Evolutionary conservation across 2,329 filamentous ascomycete species (phyloP).

Genomic region (Zasmidium angulare): DNA sequence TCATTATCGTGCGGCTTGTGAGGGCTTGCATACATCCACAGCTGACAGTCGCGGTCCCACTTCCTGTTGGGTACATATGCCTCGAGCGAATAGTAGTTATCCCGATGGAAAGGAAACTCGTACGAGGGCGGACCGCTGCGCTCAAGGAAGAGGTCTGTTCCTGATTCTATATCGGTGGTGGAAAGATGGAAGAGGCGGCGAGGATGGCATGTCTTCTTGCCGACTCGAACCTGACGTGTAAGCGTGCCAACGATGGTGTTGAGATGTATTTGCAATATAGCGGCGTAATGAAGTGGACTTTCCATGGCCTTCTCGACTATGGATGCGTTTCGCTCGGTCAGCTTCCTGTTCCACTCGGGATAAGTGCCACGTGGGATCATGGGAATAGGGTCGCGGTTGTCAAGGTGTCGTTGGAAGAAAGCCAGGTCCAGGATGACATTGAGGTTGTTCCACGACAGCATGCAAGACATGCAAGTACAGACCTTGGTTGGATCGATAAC

Average conservation of each 20-base stretch:
- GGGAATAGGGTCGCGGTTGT: constrained; percentile 53
- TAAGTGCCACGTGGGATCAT: constrained; percentile 50
- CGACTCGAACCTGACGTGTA: constrained; percentile 34
- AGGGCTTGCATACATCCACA: constrained; percentile 51
- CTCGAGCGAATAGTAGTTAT: constrained; percentile 61
- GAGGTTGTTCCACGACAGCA: constrained; percentile 58
- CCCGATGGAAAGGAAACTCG: constrained; percentile 56
- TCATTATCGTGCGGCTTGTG: constrained; percentile 40
- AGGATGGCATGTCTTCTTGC: constrained; percentile 15
- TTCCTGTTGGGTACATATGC: constrained; percentile 58
- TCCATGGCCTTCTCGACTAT: constrained; percentile 49
- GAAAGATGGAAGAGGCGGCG: constrained; percentile 47
- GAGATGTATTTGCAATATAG: constrained; percentile 51
- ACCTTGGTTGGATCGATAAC: constrained; percentile 47
- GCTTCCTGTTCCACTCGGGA: constrained; percentile 52
- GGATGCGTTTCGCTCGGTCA: constrained; percentile 46
- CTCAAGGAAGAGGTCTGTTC: constrained; percentile 53
- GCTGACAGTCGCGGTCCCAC: constrained; percentile 48
- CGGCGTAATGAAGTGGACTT: constrained; percentile 53
- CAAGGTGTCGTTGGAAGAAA: constrained; percentile 55
- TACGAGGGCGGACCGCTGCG: constrained; percentile 52
- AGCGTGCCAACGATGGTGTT: constrained; percentile 49
- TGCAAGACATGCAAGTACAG: constrained; percentile 59
- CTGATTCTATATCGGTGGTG: constrained; percentile 45
- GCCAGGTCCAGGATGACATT: constrained; percentile 57